Base-by-base conservation (phyloP, 176 grass and related monocot genomes). In the Miscanthus lutarioriparius region DNA sequence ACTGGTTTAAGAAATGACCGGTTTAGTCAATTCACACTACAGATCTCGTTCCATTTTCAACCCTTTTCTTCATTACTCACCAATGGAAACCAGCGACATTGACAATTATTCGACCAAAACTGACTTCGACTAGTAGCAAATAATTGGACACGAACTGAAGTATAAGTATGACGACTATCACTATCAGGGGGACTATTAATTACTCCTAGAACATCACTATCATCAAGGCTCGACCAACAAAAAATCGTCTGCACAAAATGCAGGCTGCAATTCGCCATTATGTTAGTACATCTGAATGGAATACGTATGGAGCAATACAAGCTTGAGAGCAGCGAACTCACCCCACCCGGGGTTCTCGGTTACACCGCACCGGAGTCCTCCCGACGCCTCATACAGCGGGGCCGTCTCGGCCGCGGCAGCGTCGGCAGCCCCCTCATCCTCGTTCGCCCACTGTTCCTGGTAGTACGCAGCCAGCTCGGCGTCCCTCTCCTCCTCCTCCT, bases 271-370 rank as follows among this genome's bases (percentile, higher is more conserved):
- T 69, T 86, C 37, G 5, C 15, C 30, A 77, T 68, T 27, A 58
- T 58, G 41, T 19, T 19, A 56, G 7, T 56, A 13, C 22, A 66
- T 78, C 65, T 26, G 15, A 15, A 36, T 3, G 27, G 12, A 23
- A 22, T 32, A 51, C 4, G 28, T 30, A 35, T 35, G 35, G 13
- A 56, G 65, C 23, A 82, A 53, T 4, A 19, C 17, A 32, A 66
- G 70, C 5, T 61, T 14, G 67, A 77, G 19, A 40, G 62, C 5
- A 58, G 68, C n/a, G 68, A 84, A 81, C 93, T 91, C 86, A 99
- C 96, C 90, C 85, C 89, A 86, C 25, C 96, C 91, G 5, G 88
- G 96, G 74, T 99, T 99, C 41, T 91, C 91, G 33, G 96, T 91
- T 75, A 99, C 84, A 4, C 81, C 84, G 7, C 89, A 92, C 20